A percentile compares a stretch with the other conserved stretches of the same genome.
Evolutionary conservation across 2,329 filamentous ascomycete genomes (phyloP).

Genomic region (Diaporthe helianthi): DNA sequence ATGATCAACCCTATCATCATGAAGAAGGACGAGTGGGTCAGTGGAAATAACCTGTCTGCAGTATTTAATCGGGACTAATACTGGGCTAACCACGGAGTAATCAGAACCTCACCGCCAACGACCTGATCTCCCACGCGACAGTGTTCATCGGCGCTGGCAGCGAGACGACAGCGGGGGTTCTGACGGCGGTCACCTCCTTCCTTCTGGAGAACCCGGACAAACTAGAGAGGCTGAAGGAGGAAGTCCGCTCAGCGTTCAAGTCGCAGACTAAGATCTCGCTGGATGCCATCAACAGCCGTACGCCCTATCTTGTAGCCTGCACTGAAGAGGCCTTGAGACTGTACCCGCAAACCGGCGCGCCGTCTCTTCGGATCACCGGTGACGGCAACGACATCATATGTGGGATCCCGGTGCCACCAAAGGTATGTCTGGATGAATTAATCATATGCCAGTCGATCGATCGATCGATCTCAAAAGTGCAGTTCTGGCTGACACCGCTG

Average conservation of each 20-base stretch:
- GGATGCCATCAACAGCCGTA: background rate
- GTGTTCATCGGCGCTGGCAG: conserved; percentile 20
- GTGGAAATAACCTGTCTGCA: background rate
- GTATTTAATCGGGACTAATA: too few species aligned
- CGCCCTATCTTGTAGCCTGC: background rate
- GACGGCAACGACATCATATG: background rate
- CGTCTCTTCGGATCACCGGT: background rate
- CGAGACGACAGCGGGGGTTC: conserved; percentile 11
- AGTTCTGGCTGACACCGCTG: background rate
- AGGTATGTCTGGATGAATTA: too few species aligned
- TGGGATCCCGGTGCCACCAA: background rate
- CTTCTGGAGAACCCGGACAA: conserved; percentile 6
- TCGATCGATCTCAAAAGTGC: rapidly evolving
- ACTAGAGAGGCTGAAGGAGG: background rate
- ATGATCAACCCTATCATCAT: conserved; percentile 16
- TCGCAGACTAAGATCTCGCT: background rate
- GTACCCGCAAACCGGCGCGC: background rate
- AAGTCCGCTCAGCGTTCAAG: conserved; percentile 10
- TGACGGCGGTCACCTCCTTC: conserved; percentile 12
- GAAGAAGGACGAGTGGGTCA: conserved; percentile 14
- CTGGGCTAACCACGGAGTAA: background rate
- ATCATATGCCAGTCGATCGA: rapidly evolving
- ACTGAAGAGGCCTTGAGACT: conserved; percentile 7
- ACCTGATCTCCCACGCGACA: conserved; percentile 9
- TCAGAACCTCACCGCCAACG: background rate